Conservation (phyloP, 1,284 basidiomycete genomes). For the Rhizoctonia solani region DNA sequence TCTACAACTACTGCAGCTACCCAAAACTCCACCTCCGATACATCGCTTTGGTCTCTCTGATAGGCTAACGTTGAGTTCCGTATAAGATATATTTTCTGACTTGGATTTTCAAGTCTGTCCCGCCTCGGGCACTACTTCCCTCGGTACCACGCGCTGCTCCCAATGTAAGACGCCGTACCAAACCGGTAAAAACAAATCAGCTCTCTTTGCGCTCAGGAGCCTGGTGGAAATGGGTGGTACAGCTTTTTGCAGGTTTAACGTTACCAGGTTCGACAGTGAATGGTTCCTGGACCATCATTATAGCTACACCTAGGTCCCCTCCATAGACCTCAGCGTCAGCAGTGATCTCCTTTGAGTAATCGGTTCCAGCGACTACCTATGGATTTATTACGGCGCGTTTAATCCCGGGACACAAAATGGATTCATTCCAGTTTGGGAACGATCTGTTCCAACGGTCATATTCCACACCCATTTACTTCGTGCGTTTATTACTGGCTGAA, state of each 20-base stretch:
- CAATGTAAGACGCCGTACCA: slow-evolving; percentile 30
- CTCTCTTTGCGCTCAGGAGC: slow-evolving; percentile 13
- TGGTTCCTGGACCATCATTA: background rate
- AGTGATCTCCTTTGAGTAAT: slow-evolving; percentile 23
- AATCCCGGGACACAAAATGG: slow-evolving; percentile 20
- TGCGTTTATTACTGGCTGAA: background rate
- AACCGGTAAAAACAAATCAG: slow-evolving; percentile 16
- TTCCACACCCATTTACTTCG: slow-evolving; percentile 19
- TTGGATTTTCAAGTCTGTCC: slow-evolving; percentile 32
- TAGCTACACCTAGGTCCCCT: background rate
- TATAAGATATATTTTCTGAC: slow-evolving; percentile 24
- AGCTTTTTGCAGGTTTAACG: slow-evolving; percentile 24
- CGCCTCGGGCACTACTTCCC: slow-evolving; percentile 8
- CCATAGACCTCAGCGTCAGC: background rate
- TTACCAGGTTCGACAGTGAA: slow-evolving; percentile 26
- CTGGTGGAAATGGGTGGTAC: slow-evolving; percentile 7
- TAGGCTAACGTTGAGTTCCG: slow-evolving; percentile 26
- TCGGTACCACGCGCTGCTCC: slow-evolving; percentile 11
- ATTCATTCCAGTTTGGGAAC: slow-evolving; percentile 26
- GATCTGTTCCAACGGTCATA: slow-evolving; percentile 29
- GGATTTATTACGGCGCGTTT: slow-evolving; percentile 18
- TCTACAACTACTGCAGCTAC: no score
- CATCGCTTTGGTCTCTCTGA: no score
- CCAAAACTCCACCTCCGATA: background rate
- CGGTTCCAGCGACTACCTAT: slow-evolving; percentile 24